Base-by-base conservation (phyloP, 345 rosid genomes). In the Melaleuca quinquenervia region DNA sequence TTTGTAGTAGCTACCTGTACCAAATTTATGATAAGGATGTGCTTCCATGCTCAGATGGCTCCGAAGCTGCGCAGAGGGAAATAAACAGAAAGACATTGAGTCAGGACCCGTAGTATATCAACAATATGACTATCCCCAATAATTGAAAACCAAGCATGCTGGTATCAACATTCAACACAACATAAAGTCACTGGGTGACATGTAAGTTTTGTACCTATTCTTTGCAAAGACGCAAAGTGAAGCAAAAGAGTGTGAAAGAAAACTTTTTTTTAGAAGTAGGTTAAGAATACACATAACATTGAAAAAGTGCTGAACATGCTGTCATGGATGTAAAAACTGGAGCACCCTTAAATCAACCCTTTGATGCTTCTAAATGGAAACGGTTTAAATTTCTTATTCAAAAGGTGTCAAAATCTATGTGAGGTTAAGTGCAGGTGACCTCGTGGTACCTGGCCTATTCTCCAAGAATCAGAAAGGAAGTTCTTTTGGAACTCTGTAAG, bases 401-500 rank as follows among this genome's bases (percentile, higher is more conserved):
- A 70, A 70, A 32, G 78, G 13, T 51, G 58, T 82, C 84, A 51
- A 51, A 82, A 8, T 27, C 54, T 5, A 82, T 50, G 84, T 51
- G 13, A 82, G 24, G 48, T 1, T 3, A 70, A 70, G 16, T 50
- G 44, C 26, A 55, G 54, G 32, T 29, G 54, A 51, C 41, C 82
- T 24, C 11, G 52, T 75, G 76, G 82, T 53, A 95, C 99, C 99
- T 96, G 99, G 76, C 84, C 82, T 89, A 95, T 92, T 90, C 98
- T 93, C 98, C 98, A 93, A 75, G 85, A 86, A 91, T 96, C 99
- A 83, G 98, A 92, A 87, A 95, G 88, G 41, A 96, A 92, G 91
- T 96, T 95, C 55, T 96, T 96, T 88, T 97, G 98, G 91, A 95
- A 92, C 91, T 97, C 99, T 97, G 92, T 78, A 90, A 41, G 70